Conservation (phyloP, 2,329 filamentous ascomycete genomes). For the Gremmenia infestans region DNA sequence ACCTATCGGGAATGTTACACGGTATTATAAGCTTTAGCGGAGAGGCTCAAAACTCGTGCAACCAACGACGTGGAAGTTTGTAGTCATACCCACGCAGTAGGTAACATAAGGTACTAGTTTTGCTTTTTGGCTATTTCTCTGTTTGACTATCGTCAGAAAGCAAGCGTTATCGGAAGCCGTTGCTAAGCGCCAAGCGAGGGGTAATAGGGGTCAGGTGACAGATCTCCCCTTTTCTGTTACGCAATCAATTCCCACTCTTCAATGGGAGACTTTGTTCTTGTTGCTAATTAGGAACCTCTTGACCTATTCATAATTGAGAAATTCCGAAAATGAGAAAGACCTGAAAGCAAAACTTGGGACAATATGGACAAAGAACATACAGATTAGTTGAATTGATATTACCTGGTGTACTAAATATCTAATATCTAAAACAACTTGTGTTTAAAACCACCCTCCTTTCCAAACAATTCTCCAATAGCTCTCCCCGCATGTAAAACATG, state of each 20-base stretch:
- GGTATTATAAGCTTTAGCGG: no score
- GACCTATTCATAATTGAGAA: no score
- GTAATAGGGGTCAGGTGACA: background rate
- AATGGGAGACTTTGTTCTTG: no score
- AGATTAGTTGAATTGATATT: background rate
- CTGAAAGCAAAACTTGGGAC: no score
- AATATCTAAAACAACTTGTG: conserved; percentile 15
- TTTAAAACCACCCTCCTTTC: conserved; percentile 34
- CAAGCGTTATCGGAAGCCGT: background rate
- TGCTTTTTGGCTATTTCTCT: background rate
- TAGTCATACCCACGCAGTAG: background rate
- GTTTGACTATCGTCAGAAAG: background rate
- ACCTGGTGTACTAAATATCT: no score
- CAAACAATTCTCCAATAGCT: conserved; percentile 37
- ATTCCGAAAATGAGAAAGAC: no score
- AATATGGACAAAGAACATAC: no score
- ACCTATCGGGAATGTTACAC: no score
- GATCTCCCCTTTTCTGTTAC: background rate
- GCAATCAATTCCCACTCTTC: background rate
- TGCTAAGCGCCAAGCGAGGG: background rate
- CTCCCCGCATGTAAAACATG: conserved; percentile 39
- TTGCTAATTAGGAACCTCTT: no score
- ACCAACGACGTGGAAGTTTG: no score
- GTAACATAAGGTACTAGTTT: background rate
- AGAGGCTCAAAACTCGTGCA: no score